These are phyloP conservation scores for Begonia fuchsioides DNA, from an alignment of 306 rosid genomes.

Conservation along the genomic window DNA sequence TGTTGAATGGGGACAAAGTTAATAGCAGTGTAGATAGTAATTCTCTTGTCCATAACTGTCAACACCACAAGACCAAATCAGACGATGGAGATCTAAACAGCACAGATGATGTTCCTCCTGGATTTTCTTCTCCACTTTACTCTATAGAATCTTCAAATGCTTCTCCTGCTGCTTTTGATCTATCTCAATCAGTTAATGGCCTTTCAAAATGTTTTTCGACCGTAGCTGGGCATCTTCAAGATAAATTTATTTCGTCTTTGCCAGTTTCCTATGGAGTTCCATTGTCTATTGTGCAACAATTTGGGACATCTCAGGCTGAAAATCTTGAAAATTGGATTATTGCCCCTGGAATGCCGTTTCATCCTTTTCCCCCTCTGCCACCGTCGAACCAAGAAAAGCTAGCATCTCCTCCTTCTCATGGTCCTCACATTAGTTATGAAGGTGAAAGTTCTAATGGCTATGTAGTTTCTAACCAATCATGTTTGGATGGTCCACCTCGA, in stretches of 20 bases:
- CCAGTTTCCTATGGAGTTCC: conserved; percentile 88
- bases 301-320: conserved; percentile 45
- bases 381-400: conserved; percentile 34
- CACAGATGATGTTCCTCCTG: conserved; percentile 81
- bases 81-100: conserved; percentile 23
- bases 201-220: conserved; percentile 21
- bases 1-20: conserved; percentile 7
- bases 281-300: conserved; percentile 40
- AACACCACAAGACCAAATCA: conserved; percentile 20
- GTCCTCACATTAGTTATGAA: conserved; percentile 20
- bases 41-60: conserved; percentile 8
- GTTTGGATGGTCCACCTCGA: conserved; percentile 14
- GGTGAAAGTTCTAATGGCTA: conserved; percentile 44
- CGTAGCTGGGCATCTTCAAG: conserved; percentile 57
- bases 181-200: conserved; percentile 16
- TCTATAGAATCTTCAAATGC: conserved; percentile 20
- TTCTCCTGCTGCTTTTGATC: conserved; percentile 19
- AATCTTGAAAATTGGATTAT: conserved; percentile 41
- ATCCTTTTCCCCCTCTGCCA: conserved; percentile 88
- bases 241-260: conserved; percentile 49
- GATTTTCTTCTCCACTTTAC: conserved; percentile 56
- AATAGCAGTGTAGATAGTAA: conserved; percentile 8
- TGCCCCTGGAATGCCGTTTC: conserved; percentile 89
- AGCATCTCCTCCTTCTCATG: conserved; percentile 26
- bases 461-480: conserved; percentile 27